phyloP scores from a whole-genome alignment of 2,329 filamentous ascomycete species.

The Colletotrichum simmondsii region DNA sequence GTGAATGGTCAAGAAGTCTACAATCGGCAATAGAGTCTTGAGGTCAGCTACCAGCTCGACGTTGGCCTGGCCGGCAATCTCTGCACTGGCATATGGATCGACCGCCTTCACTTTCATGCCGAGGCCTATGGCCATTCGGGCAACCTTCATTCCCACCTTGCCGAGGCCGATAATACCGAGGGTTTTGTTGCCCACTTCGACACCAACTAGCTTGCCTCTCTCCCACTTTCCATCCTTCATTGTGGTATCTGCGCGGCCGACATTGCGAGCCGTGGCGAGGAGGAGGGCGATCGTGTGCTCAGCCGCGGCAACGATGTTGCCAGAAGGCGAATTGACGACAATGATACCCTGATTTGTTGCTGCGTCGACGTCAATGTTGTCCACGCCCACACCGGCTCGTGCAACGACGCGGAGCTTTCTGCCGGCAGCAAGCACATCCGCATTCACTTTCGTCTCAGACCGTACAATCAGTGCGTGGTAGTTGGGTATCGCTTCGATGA shows the following conservation, averaged over 20 bases:
- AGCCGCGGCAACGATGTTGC: conserved; percentile 84
- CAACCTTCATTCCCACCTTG: conserved; percentile 86
- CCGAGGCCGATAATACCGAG: conserved; percentile 82
- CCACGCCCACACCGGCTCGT: conserved; percentile 83
- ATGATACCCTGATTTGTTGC: conserved; percentile 81
- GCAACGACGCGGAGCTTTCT: conserved; percentile 81
- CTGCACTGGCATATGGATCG: conserved; percentile 81
- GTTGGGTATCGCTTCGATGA: conserved; percentile 73
- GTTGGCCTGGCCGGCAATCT: conserved; percentile 75
- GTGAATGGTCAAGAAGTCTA: conserved; percentile 84
- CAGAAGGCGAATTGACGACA: conserved; percentile 82
- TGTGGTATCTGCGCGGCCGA: conserved; percentile 75
- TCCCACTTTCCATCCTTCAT: conserved; percentile 82
- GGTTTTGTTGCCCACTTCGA: conserved; percentile 82
- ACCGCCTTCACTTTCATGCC: conserved; percentile 81
- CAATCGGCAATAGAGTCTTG: conserved; percentile 69
- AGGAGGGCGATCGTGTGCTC: conserved; percentile 82
- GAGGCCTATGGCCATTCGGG: conserved; percentile 80
- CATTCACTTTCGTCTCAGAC: conserved; percentile 84
- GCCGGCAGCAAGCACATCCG: conserved; percentile 72
- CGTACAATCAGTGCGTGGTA: conserved; percentile 84
- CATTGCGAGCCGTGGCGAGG: conserved; percentile 78
- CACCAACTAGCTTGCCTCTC: conserved; percentile 77
- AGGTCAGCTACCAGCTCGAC: conserved; percentile 71
- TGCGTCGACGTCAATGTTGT: conserved; percentile 81